Evolutionary conservation across 163 green algal genomes (phyloP).

Genomic region (Coccomyxa subellipsoidea): DNA sequence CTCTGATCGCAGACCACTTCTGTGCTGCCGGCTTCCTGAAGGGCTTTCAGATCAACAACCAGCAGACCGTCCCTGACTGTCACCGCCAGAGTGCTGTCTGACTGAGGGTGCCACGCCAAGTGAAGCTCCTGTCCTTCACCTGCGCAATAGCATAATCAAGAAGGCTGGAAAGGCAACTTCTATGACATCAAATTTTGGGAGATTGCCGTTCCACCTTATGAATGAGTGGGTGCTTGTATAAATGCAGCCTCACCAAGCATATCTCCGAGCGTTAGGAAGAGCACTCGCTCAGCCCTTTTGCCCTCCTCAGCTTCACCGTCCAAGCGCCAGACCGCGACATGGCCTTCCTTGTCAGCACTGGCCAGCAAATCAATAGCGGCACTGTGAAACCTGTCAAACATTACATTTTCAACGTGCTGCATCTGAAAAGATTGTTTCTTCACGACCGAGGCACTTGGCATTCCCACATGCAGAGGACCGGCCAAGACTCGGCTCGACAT

Average conservation of each 20-base stretch:
- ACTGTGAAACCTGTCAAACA: conserved; percentile 12
- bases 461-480: background rate
- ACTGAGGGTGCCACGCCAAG: conserved; percentile 53
- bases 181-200: too few relatives aligned
- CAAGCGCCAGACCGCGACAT: conserved; percentile 52
- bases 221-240: too few relatives aligned
- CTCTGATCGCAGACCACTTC: background rate
- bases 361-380: conserved; percentile 44
- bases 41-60: background rate
- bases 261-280: conserved; percentile 34
- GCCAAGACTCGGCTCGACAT: background rate
- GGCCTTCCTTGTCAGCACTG: conserved; percentile 39
- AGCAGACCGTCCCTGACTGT: conserved; percentile 1
- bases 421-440: too few relatives aligned
- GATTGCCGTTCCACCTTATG: too few relatives aligned
- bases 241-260: too few relatives aligned
- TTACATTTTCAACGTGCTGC: background rate
- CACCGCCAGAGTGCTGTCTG: conserved; percentile 38
- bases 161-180: background rate
- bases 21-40: background rate
- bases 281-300: conserved; percentile 34
- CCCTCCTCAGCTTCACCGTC: conserved; percentile 34
- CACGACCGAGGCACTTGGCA: too few relatives aligned
- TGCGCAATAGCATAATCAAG: background rate
- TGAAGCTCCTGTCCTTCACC: background rate